These are phyloP conservation scores for Scheffersomyces amazonensis DNA, from an alignment of 805 yeast genomes.

Conservation along the genomic window DNA sequence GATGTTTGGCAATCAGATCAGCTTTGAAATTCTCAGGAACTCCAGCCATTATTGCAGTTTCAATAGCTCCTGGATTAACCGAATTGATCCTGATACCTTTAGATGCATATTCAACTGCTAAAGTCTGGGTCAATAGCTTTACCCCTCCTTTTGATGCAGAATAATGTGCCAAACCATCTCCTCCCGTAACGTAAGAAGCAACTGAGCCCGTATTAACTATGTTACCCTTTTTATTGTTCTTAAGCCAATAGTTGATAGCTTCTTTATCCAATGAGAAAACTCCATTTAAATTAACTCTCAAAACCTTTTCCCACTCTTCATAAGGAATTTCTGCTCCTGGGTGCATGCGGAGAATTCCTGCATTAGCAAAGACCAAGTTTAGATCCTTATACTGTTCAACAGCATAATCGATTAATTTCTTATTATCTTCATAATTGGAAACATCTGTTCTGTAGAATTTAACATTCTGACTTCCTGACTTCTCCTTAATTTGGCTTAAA, in stretches of 20 bases:
- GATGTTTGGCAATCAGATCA: conserved; percentile 24
- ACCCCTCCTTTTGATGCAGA: conserved; percentile 37
- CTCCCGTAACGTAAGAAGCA: conserved; percentile 29
- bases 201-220: conserved; percentile 37
- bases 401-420: conserved; percentile 6
- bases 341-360: conserved; percentile 9
- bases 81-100: conserved; percentile 35
- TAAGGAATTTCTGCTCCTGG: conserved; percentile 9
- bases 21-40: conserved; percentile 18
- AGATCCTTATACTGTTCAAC: conserved; percentile 6
- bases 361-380: conserved; percentile 12
- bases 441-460: conserved; percentile 7
- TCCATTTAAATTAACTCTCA: conserved; percentile 10
- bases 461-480: conserved; percentile 5
- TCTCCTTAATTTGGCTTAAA: conserved; percentile 2
- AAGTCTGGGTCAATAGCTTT: conserved; percentile 31
- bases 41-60: conserved; percentile 30
- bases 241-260: conserved; percentile 9
- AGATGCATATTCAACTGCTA: conserved; percentile 35
- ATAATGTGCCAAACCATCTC: conserved; percentile 27
- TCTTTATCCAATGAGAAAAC: conserved; percentile 10
- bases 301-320: conserved; percentile 10
- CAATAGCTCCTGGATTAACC: conserved; percentile 39
- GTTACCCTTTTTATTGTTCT: conserved; percentile 21
- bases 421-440: conserved; percentile 6